A percentile compares a stretch with the other conserved stretches of the same genome.
Evolutionary conservation across 2,329 filamentous ascomycete genomes (phyloP).

Genomic region (Fusarium musae): DNA sequence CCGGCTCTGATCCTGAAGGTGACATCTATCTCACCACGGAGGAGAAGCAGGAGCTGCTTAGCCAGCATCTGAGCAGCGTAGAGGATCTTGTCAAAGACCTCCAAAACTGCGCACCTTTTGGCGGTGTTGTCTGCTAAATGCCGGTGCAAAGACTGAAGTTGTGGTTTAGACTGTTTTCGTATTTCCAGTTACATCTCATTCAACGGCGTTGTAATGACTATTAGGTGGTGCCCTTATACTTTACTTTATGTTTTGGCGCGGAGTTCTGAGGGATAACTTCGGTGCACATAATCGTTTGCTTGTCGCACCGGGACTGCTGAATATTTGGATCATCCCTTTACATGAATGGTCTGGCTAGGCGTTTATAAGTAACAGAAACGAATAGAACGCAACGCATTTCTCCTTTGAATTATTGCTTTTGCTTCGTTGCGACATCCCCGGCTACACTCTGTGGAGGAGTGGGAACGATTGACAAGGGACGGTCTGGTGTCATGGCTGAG

Average conservation of each 20-base stretch:
- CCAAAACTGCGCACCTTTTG: slow-evolving; percentile 81
- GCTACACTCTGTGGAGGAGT: slow-evolving; percentile 40
- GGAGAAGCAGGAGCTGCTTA: slow-evolving; percentile 84
- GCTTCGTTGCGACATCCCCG: slow-evolving; percentile 11
- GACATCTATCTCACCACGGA: slow-evolving; percentile 68
- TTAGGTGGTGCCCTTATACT: slow-evolving; percentile 23
- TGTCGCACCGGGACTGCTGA: slow-evolving; percentile 31
- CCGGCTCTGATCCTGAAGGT: slow-evolving; percentile 55
- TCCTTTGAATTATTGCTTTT: slow-evolving; percentile 19
- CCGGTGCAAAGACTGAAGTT: neutral
- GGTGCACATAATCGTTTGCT: slow-evolving; percentile 33
- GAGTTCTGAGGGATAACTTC: slow-evolving; percentile 40
- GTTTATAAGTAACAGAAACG: slow-evolving; percentile 43
- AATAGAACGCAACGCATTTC: slow-evolving; percentile 17
- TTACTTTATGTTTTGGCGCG: slow-evolving; percentile 31
- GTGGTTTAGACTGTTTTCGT: neutral
- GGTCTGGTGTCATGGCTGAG: slow-evolving; percentile 8
- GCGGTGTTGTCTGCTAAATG: slow-evolving; percentile 63
- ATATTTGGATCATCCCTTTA: slow-evolving; percentile 40
- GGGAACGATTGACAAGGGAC: slow-evolving; percentile 39
- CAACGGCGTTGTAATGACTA: slow-evolving; percentile 32
- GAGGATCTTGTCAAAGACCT: slow-evolving; percentile 88
- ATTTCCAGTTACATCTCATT: slow-evolving; percentile 1
- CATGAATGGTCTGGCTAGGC: slow-evolving; percentile 44
- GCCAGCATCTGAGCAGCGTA: slow-evolving; percentile 82